Conservation (phyloP, 352 stramenopile species). For the Halophytophthora batemanensis region DNA sequence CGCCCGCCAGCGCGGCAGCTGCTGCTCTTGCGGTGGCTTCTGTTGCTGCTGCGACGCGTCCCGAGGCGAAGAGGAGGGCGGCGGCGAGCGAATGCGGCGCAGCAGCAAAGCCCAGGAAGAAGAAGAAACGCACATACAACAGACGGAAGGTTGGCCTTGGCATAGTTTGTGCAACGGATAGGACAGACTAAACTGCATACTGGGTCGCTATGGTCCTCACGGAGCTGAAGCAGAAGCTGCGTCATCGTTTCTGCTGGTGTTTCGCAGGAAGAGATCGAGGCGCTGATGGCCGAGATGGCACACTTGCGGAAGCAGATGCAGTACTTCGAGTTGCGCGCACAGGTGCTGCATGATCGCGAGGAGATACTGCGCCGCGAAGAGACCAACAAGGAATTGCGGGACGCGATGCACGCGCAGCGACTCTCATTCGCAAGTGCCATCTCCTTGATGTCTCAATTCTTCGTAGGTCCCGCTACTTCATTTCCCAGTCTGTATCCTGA, state of each 20-base stretch:
- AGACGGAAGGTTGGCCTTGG: slow-evolving; percentile 12
- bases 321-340: slow-evolving; percentile 7
- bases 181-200: background rate
- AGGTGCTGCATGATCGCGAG: slow-evolving; percentile 11
- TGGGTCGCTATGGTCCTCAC: background rate
- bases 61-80: too few relatives aligned
- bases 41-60: too few relatives aligned
- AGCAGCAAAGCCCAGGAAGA: slow-evolving; percentile 21
- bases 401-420: slow-evolving; percentile 15
- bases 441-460: slow-evolving; percentile 26
- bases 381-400: slow-evolving; percentile 17
- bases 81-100: too few relatives aligned
- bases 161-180: too few relatives aligned
- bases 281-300: slow-evolving; percentile 15
- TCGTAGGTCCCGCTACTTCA: slow-evolving; percentile 15
- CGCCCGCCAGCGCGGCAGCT: too few relatives aligned
- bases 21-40: too few relatives aligned
- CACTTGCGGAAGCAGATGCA: slow-evolving; percentile 21
- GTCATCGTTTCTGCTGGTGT: background rate
- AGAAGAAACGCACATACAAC: slow-evolving; percentile 24
- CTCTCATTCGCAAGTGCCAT: slow-evolving; percentile 21
- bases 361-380: slow-evolving; percentile 14
- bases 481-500: background rate
- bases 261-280: slow-evolving; percentile 22
- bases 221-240: background rate